A percentile compares a stretch with the other conserved stretches of the same genome.
phyloP scores from a whole-genome alignment of 1,284 basidiomycete genomes.

The Clitocybe nebularis region DNA sequence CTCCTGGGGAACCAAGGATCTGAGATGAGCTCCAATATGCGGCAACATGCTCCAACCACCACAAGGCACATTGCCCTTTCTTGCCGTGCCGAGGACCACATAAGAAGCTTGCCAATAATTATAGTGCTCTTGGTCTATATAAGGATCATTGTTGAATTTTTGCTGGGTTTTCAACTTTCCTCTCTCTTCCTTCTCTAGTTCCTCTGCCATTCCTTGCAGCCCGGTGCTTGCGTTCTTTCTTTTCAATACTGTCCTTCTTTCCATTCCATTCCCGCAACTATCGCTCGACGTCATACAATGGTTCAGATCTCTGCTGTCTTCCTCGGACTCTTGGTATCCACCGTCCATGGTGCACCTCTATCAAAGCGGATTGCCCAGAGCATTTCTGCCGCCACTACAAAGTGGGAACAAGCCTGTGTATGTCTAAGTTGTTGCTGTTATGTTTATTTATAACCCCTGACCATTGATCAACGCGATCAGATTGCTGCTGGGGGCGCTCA shows the following conservation, averaged over 20 bases:
- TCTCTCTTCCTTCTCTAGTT: constrained; percentile 3
- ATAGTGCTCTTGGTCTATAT: constrained; percentile 1
- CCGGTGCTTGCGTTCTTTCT: constrained; percentile 18
- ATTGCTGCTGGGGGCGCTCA: constrained; percentile 41
- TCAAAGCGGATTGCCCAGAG: constrained; percentile 37
- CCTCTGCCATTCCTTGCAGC: constrained; percentile 13
- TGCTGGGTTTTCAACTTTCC: too few species aligned
- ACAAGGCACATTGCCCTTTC: background rate
- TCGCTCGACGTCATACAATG: constrained; percentile 13
- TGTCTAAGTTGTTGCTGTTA: constrained; percentile 13
- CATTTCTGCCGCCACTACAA: constrained; percentile 29
- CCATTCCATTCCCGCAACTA: constrained; percentile 8
- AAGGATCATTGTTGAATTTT: constrained; percentile 3
- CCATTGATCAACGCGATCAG: constrained; percentile 20
- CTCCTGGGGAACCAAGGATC: constrained; percentile 10
- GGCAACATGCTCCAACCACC: constrained; percentile 2
- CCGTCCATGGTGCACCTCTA: constrained; percentile 20
- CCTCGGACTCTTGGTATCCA: constrained; percentile 16
- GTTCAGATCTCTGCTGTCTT: constrained; percentile 15
- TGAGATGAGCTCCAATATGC: background rate
- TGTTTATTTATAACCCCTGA: background rate
- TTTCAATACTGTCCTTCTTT: constrained; percentile 10
- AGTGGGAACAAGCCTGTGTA: constrained; percentile 37
- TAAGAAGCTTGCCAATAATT: background rate
- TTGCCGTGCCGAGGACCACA: constrained; percentile 1